Evolutionary conservation across 2,329 filamentous ascomycete genomes (phyloP).

Genomic region (Lasiodiplodia theobromae): DNA sequence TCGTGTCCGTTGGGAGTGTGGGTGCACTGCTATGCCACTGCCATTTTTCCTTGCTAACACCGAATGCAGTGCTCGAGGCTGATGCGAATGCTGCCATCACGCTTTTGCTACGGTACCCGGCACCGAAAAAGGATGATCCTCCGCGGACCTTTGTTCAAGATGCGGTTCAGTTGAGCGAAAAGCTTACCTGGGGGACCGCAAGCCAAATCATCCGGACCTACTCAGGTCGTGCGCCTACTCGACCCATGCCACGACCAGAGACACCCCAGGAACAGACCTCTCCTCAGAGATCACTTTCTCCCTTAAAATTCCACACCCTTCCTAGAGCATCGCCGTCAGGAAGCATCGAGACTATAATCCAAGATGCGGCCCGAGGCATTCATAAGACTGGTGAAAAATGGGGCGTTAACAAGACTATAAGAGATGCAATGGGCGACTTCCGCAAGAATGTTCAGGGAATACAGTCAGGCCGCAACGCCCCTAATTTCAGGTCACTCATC

Average conservation of each 20-base stretch:
- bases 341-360: slow-evolving; percentile 73
- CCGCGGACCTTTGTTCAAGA: slow-evolving; percentile 86
- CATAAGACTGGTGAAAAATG: slow-evolving; percentile 76
- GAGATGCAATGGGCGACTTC: slow-evolving; percentile 83
- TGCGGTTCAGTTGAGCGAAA: slow-evolving; percentile 74
- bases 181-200: slow-evolving; percentile 69
- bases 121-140: slow-evolving; percentile 66
- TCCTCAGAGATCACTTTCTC: slow-evolving; percentile 35
- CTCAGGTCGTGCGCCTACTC: slow-evolving; percentile 54
- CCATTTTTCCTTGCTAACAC: not conserved
- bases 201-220: slow-evolving; percentile 74
- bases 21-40: slow-evolving; percentile 46
- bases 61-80: slow-evolving; percentile 72
- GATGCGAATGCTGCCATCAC: slow-evolving; percentile 89
- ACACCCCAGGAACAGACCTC: slow-evolving; percentile 14
- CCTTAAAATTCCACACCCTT: slow-evolving; percentile 38
- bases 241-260: slow-evolving; percentile 37
- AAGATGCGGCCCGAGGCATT: slow-evolving; percentile 78
- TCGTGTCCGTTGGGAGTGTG: slow-evolving; percentile 87
- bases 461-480: slow-evolving; percentile 53
- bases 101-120: slow-evolving; percentile 82
- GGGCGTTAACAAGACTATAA: slow-evolving; percentile 79
- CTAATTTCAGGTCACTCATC: slow-evolving; percentile 42
- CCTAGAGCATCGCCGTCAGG: slow-evolving; percentile 40
- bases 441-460: slow-evolving; percentile 75